These are phyloP conservation scores for Leccinum arenicola DNA, from an alignment of 768 basidiomycete species.

Conservation along the genomic window DNA sequence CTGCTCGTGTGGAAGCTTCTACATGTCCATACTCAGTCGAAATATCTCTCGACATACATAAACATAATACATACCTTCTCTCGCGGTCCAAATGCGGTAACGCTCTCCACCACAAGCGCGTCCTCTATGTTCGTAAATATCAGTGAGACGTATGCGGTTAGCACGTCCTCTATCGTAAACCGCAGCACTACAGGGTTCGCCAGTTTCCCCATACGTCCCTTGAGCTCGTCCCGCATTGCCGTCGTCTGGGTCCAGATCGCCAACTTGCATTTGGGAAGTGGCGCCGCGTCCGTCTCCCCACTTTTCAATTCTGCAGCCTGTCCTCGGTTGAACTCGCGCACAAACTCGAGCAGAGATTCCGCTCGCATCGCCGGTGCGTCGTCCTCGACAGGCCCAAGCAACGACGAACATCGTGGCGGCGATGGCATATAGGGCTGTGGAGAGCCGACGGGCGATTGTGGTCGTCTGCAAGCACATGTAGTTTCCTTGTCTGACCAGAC, in stretches of 20 bases:
- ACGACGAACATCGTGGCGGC: conserved; percentile 34
- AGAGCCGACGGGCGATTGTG: conserved; percentile 53
- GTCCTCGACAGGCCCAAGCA: conserved; percentile 43
- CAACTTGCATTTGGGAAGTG: conserved; percentile 35
- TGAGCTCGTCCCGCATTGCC: conserved; percentile 12
- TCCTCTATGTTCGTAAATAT: conserved; percentile 35
- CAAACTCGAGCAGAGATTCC: conserved; percentile 49
- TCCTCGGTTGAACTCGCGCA: conserved; percentile 53
- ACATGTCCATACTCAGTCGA: neutral
- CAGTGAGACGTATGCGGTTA: conserved; percentile 61
- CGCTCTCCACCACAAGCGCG: conserved; percentile 54
- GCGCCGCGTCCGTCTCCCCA: neutral
- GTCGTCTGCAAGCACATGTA: conserved; percentile 35
- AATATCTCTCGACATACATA: neutral
- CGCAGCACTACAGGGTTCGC: conserved; percentile 44
- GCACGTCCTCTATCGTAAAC: conserved; percentile 60
- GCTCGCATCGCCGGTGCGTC: conserved; percentile 39
- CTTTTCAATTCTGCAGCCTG: conserved; percentile 13
- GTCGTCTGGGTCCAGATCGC: conserved; percentile 52
- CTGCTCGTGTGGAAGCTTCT: conserved; percentile 70
- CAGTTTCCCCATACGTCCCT: conserved; percentile 8
- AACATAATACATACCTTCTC: conserved; percentile 48
- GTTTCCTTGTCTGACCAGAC: neutral
- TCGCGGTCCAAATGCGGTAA: conserved; percentile 70
- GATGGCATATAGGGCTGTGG: conserved; percentile 55